These are phyloP conservation scores for Backusella westeae DNA, from an alignment of 192 early-diverging fungal genomes.

Conservation along the genomic window DNA sequence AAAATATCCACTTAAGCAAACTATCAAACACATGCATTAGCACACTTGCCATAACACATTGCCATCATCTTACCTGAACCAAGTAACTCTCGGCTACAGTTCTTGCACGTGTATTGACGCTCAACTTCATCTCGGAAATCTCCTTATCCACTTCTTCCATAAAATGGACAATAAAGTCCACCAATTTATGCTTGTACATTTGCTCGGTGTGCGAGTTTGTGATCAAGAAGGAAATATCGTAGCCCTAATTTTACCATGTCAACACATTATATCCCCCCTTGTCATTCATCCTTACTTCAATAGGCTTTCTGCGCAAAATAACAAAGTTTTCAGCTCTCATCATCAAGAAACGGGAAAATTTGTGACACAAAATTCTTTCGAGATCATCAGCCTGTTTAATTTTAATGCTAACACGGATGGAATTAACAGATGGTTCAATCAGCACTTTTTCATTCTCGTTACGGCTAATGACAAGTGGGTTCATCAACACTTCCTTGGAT, in stretches of 20 bases:
- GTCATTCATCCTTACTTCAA: conserved; percentile 56
- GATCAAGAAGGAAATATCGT: conserved; percentile 95
- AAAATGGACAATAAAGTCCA: conserved; percentile 98
- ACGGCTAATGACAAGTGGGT: conserved; percentile 84
- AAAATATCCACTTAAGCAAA: conserved; percentile 13
- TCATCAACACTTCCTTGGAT: conserved; percentile 75
- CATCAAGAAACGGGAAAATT: conserved; percentile 98
- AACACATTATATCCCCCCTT: neutral
- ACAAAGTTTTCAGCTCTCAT: conserved; percentile 96
- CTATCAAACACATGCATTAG: neutral
- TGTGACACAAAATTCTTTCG: conserved; percentile 91
- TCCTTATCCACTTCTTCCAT: conserved; percentile 99
- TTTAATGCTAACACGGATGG: conserved; percentile 89
- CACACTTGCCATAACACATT: neutral
- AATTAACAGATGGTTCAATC: conserved; percentile 92
- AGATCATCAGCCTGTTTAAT: conserved; percentile 99
- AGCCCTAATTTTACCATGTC: conserved; percentile 59
- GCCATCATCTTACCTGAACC: conserved; percentile 16
- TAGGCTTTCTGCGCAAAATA: conserved; percentile 87
- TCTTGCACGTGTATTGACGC: conserved; percentile 87
- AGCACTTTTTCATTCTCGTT: conserved; percentile 96
- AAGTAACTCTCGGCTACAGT: conserved; percentile 40
- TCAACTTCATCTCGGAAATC: conserved; percentile 98
- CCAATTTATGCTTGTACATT: conserved; percentile 99
- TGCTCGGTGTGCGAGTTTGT: conserved; percentile 98